A percentile compares a stretch with the other conserved stretches of the same genome.
Evolutionary conservation across 192 early-diverging fungal genomes (phyloP).

Genomic region (Linnemannia hyalina): DNA sequence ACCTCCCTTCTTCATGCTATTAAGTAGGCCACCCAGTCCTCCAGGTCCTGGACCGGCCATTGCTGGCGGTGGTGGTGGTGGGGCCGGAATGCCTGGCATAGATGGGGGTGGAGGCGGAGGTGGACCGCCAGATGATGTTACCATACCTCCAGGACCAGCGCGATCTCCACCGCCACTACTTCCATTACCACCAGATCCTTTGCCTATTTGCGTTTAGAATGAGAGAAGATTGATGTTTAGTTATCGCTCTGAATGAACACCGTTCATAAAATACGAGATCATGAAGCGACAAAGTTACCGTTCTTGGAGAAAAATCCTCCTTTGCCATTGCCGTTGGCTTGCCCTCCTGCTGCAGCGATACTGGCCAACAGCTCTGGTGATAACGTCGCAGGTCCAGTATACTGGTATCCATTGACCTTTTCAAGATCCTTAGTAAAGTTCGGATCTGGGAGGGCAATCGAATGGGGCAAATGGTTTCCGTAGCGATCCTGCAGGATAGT

Average conservation of each 20-base stretch:
- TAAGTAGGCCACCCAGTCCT: slow-evolving; percentile 40
- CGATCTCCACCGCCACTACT: neutral
- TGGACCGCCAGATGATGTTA: slow-evolving; percentile 22
- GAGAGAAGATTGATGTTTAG: neutral
- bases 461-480: slow-evolving; percentile 33
- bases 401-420: slow-evolving; percentile 35
- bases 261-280: neutral
- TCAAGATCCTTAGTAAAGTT: slow-evolving; percentile 30
- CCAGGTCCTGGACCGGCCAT: slow-evolving; percentile 1
- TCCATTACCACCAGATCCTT: slow-evolving; percentile 2
- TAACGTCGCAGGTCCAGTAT: slow-evolving; percentile 9
- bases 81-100: slow-evolving; percentile 41
- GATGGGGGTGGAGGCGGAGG: slow-evolving; percentile 51
- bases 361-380: slow-evolving; percentile 18
- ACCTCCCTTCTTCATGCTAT: slow-evolving; percentile 36
- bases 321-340: neutral
- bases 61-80: slow-evolving; percentile 48
- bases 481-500: slow-evolving; percentile 44
- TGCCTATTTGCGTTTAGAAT: neutral
- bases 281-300: slow-evolving; percentile 1
- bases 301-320: slow-evolving; percentile 16
- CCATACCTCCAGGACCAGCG: neutral
- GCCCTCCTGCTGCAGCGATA: neutral
- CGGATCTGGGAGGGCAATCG: slow-evolving; percentile 26
- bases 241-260: neutral